Evolutionary conservation across 2,329 filamentous ascomycete species (phyloP).

Genomic region (Aspergillus sp.): DNA sequence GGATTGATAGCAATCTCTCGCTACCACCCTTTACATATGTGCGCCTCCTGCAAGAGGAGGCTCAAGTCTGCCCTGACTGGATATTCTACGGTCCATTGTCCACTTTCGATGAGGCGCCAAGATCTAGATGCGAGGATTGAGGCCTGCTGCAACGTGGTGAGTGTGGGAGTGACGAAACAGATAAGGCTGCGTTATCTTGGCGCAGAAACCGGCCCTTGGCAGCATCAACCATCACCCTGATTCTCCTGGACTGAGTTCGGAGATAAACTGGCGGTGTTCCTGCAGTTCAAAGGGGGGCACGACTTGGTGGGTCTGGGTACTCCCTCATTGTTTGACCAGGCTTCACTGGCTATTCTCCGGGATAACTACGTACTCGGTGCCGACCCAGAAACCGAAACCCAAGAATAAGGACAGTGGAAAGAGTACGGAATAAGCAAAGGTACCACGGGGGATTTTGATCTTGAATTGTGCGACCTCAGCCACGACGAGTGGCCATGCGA

Average conservation of each 20-base stretch:
- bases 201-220: conserved; percentile 20
- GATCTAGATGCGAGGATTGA: conserved; percentile 10
- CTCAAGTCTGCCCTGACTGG: conserved; percentile 7
- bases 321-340: background rate
- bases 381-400: background rate
- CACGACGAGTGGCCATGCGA: conserved; percentile 9
- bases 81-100: background rate
- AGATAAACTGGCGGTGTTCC: conserved; percentile 23
- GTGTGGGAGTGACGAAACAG: conserved; percentile 16
- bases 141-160: conserved; percentile 22
- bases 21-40: conserved; percentile 4
- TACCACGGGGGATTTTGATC: conserved; percentile 7
- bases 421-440: background rate
- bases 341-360: background rate
- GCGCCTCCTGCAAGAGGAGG: conserved; percentile 8
- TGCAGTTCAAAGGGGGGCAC: conserved; percentile 15
- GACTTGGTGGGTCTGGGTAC: background rate
- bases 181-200: conserved; percentile 19
- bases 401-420: background rate
- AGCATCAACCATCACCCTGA: conserved; percentile 12
- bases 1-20: conserved; percentile 1
- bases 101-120: conserved; percentile 13
- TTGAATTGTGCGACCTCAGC: conserved; percentile 11
- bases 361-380: background rate
- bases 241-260: conserved; percentile 8